Evolutionary conservation across 805 yeast genomes (phyloP).

Genomic region (Kodamaea restingae): DNA sequence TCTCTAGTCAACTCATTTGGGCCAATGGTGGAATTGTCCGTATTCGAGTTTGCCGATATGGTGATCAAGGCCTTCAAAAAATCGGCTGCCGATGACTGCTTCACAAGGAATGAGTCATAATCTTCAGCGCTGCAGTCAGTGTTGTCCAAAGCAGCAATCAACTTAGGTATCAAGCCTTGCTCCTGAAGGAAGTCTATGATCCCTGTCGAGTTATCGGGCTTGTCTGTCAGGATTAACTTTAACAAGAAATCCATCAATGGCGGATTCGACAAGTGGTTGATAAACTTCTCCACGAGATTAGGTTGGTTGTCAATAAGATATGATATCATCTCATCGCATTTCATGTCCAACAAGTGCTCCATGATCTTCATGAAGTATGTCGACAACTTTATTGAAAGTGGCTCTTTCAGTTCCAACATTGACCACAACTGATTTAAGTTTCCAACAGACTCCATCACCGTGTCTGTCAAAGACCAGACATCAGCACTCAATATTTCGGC

Average conservation of each 20-base stretch:
- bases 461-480: conserved; percentile 89
- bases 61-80: conserved; percentile 44
- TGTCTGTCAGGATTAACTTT: conserved; percentile 43
- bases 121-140: conserved; percentile 6
- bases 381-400: conserved; percentile 71
- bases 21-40: conserved; percentile 44
- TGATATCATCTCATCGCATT: conserved; percentile 45
- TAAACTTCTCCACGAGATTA: conserved; percentile 37
- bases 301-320: conserved; percentile 43
- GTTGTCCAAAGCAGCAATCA: conserved; percentile 32
- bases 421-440: conserved; percentile 75
- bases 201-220: conserved; percentile 45
- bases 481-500: conserved; percentile 89
- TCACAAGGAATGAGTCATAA: conserved; percentile 21
- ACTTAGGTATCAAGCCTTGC: conserved; percentile 34
- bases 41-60: conserved; percentile 43
- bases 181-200: conserved; percentile 42
- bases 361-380: conserved; percentile 89
- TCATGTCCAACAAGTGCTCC: conserved; percentile 55
- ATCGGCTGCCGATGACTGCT: conserved; percentile 43
- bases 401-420: conserved; percentile 62
- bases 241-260: conserved; percentile 45
- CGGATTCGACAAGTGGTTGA: conserved; percentile 42
- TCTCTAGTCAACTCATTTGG: conserved; percentile 46
- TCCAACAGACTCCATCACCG: conserved; percentile 71